These are phyloP conservation scores for Metarhizium robertsii DNA, from an alignment of 2,329 filamentous ascomycete genomes.

Conservation along the genomic window DNA sequence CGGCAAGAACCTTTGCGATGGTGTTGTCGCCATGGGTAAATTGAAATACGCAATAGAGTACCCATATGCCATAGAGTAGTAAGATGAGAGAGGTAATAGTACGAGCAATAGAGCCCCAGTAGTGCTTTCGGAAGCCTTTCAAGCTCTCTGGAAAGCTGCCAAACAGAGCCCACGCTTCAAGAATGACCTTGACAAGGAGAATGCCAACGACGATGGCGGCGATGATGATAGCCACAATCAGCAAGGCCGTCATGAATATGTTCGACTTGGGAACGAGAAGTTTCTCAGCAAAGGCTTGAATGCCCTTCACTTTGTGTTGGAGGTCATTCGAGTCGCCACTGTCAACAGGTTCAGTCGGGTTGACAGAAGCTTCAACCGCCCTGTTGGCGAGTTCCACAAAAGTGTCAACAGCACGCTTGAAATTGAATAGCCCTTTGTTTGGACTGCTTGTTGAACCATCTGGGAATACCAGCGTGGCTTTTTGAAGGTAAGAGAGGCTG, in stretches of 20 bases:
- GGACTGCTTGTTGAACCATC: conserved; percentile 44
- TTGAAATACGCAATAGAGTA: conserved; percentile 91
- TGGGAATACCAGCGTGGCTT: conserved; percentile 64
- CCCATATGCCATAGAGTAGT: conserved; percentile 89
- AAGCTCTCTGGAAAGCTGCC: conserved; percentile 75
- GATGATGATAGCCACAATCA: conserved; percentile 81
- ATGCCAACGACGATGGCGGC: conserved; percentile 78
- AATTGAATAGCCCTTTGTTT: conserved; percentile 28
- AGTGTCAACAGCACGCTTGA: conserved; percentile 44
- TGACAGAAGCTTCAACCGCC: conserved; percentile 37
- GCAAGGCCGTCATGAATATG: conserved; percentile 90
- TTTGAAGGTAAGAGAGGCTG: conserved; percentile 65
- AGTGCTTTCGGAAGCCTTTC: conserved; percentile 82
- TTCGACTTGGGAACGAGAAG: conserved; percentile 79
- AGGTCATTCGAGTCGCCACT: conserved; percentile 20
- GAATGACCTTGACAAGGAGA: conserved; percentile 79
- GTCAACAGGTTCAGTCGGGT: conserved; percentile 22
- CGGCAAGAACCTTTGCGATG: conserved; percentile 80
- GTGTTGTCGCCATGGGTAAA: conserved; percentile 91
- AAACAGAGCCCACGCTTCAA: conserved; percentile 87
- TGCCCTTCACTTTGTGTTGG: conserved; percentile 54
- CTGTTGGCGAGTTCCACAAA: conserved; percentile 44
- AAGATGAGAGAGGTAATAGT: conserved; percentile 86
- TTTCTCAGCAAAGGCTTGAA: conserved; percentile 76
- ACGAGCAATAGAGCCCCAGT: conserved; percentile 87